Conservation (phyloP, 1,284 basidiomycete species). For the Ustilago sp. region DNA sequence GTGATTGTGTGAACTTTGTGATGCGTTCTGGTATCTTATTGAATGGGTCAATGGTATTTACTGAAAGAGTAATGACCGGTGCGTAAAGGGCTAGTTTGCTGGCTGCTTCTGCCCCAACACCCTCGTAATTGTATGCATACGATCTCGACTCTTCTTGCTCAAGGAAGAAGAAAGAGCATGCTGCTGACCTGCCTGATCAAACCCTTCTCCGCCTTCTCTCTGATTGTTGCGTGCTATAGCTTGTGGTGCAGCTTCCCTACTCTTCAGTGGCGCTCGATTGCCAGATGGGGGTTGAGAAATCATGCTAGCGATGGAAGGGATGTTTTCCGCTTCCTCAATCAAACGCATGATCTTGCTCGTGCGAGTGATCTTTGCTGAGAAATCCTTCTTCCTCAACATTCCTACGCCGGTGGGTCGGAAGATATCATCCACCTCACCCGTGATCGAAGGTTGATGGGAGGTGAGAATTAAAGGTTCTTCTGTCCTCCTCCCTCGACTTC, state of each 20-base stretch:
- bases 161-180: constrained; percentile 23
- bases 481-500: not conserved
- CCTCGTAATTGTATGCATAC: constrained; percentile 44
- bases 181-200: not conserved
- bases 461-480: not conserved
- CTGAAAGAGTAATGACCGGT: no score
- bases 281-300: not conserved
- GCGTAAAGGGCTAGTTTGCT: not conserved
- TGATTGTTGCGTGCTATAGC: not conserved
- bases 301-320: constrained; percentile 17
- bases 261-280: not conserved
- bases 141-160: constrained; percentile 22
- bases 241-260: not conserved
- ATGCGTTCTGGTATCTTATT: not conserved
- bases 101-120: constrained; percentile 32
- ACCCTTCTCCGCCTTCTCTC: not conserved
- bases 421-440: constrained; percentile 15
- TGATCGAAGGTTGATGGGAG: not conserved
- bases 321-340: constrained; percentile 45
- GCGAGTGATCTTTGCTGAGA: constrained; percentile 24
- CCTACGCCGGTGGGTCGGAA: constrained; percentile 15
- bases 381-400: constrained; percentile 29
- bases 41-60: not conserved
- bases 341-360: constrained; percentile 52
- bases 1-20: not conserved